Percentiles rank a stretch among this genome's conserved stretches.
Conservation (phyloP, 371 early-diverging fungal species). For the Zancudomyces culisetae region DNA sequence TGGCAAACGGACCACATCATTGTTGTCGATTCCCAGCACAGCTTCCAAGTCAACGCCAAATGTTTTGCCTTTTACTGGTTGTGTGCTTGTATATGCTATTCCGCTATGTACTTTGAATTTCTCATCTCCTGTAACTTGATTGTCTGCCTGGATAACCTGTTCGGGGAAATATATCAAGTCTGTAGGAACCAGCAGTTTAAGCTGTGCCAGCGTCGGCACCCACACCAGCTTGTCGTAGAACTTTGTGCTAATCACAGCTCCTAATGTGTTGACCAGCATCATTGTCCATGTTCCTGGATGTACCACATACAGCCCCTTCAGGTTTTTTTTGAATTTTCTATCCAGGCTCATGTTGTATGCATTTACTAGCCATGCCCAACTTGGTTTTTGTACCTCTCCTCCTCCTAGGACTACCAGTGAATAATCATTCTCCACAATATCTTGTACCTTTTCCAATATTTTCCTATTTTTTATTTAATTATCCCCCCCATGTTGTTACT, state of each 20-base stretch:
- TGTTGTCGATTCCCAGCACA: slow-evolving; percentile 33
- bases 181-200: slow-evolving; percentile 44
- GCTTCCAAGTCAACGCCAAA: slow-evolving; percentile 39
- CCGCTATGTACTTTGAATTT: slow-evolving; percentile 4
- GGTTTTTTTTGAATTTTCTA: slow-evolving; percentile 78
- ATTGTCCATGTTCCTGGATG: slow-evolving; percentile 62
- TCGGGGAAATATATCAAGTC: slow-evolving; percentile 55
- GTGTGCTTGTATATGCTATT: slow-evolving; percentile 5
- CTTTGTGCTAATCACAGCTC: slow-evolving; percentile 58
- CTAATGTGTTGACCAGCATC: slow-evolving; percentile 49
- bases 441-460: neutral
- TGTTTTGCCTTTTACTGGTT: slow-evolving; percentile 4
- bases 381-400: slow-evolving; percentile 55
- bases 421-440: slow-evolving; percentile 71
- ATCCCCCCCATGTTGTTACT: neutral
- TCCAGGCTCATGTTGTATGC: slow-evolving; percentile 59
- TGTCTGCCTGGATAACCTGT: slow-evolving; percentile 45
- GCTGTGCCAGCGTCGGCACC: slow-evolving; percentile 44
- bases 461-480: neutral
- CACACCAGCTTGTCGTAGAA: slow-evolving; percentile 75
- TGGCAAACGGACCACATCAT: slow-evolving; percentile 34
- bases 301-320: slow-evolving; percentile 76
- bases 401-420: slow-evolving; percentile 66
- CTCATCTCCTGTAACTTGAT: slow-evolving; percentile 11
- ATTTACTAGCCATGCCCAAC: slow-evolving; percentile 65